Base-by-base conservation (phyloP, 805 yeast species). In the Martiniozyma abietophila region DNA sequence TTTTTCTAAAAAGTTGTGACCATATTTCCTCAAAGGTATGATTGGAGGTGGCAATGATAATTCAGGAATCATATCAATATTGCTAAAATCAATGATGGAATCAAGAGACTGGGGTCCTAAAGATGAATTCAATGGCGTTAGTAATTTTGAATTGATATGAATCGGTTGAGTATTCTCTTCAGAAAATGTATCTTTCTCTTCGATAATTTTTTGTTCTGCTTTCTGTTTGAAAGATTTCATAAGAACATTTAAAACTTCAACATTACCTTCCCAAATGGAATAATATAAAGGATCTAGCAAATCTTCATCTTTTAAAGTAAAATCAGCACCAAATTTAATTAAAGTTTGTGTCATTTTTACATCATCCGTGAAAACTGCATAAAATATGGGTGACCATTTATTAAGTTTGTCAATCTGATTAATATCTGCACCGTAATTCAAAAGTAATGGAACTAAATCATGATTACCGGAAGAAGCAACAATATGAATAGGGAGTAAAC, bases 1-100 rank as follows among this genome's bases (percentile, higher is more conserved):
- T 53, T 82, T 83, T 51, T 92, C 97, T 49, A 92, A 61, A 62
- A 86, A 92, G 54, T 85, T 92, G 58, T 92, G 98, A 11, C 98
- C 98, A 53, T 92, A 92, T 48, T 94, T 74, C 48, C 96, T 69
- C 35, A 92, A 62, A 1, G 98, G 98, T 32, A 92, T 75, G 35
- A 92, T 84, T 4, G 98, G 98, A 1, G 98, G 98, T 1, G 98
- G 98, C 38, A 92, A 65, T 16, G 86, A 74, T 31, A 92, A 68
- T 48, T 85, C 95, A 0, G 98, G 97, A 35, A 92, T 89, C 12
- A 76, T 68, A 44, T 85, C 94, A 6, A 73, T 61, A 34, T 66
- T 71, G 19, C 42, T 47, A n/a, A 46, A 33, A 15, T 49, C 55
- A 4, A 50, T 27, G 3, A 17, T 30, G 31, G 27, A 25, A 16